Evolutionary conservation across 805 yeast genomes (phyloP).

Genomic region (Lipomyces sp.): DNA sequence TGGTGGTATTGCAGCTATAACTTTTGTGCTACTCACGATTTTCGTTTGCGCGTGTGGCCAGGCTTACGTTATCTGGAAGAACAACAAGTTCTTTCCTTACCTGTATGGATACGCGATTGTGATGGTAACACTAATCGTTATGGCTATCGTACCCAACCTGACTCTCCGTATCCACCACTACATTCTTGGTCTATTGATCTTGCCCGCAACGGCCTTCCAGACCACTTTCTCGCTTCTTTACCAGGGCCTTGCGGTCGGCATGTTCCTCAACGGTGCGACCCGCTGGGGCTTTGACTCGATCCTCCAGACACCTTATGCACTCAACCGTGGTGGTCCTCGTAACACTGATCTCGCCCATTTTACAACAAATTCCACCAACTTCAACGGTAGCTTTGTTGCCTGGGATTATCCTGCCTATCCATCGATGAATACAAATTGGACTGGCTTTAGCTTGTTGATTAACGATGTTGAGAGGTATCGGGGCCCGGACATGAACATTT

Average conservation of each 20-base stretch:
- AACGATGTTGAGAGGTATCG: constrained; percentile 80
- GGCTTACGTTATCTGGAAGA: constrained; percentile 77
- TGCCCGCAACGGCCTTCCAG: constrained; percentile 80
- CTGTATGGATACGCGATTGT: constrained; percentile 58
- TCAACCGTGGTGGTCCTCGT: constrained; percentile 37
- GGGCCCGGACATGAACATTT: constrained; percentile 56
- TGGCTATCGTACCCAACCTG: constrained; percentile 64
- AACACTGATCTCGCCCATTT: constrained; percentile 35
- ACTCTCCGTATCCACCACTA: constrained; percentile 72
- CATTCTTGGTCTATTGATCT: constrained; percentile 71
- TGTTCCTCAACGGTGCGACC: constrained; percentile 80
- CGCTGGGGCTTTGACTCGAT: constrained; percentile 94
- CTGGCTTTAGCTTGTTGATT: constrained; percentile 67
- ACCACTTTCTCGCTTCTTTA: constrained; percentile 56
- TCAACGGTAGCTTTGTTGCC: constrained; percentile 33
- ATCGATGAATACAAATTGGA: constrained; percentile 37
- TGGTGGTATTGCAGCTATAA: constrained; percentile 72
- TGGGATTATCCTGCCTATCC: constrained; percentile 34
- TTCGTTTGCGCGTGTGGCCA: constrained; percentile 67
- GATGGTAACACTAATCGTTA: constrained; percentile 50
- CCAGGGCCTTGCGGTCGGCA: constrained; percentile 84
- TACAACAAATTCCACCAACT: constrained; percentile 36
- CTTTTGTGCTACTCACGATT: constrained; percentile 55
- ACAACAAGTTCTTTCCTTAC: constrained; percentile 60
- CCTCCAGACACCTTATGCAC: constrained; percentile 64